A percentile compares a stretch with the other conserved stretches of the same genome.
These are phyloP conservation scores for Cicer pinnatifidum DNA, from an alignment of 306 rosid species.

Conservation along the genomic window DNA sequence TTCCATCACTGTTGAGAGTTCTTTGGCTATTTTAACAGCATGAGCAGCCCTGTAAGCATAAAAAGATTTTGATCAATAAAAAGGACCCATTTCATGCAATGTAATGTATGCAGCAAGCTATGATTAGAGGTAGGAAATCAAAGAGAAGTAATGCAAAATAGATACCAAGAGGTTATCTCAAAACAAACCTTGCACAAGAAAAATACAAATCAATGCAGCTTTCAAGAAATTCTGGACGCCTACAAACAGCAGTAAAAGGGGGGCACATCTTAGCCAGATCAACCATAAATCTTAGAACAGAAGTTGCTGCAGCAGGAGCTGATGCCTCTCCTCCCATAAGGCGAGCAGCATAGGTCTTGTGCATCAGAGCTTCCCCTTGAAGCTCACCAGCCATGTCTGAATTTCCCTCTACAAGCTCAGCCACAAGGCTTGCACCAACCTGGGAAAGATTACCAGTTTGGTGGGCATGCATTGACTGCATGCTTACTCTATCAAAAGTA, in stretches of 20 bases:
- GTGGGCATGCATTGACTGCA: conserved; percentile 95
- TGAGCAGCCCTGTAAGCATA: conserved; percentile 80
- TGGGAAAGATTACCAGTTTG: conserved; percentile 93
- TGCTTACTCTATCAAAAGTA: conserved; percentile 87
- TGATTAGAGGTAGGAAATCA: conserved; percentile 18
- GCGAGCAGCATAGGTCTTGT: conserved; percentile 99
- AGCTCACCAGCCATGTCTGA: conserved; percentile 98
- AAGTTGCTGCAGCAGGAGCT: conserved; percentile 97
- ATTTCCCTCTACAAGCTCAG: conserved; percentile 94
- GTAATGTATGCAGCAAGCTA: conserved; percentile 25
- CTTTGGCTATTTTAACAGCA: conserved; percentile 94
- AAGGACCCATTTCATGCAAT: conserved; percentile 20
- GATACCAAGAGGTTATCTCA: conserved; percentile 21
- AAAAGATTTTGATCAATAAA: conserved; percentile 40
- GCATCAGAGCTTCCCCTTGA: conserved; percentile 99
- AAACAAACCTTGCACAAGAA: conserved; percentile 93
- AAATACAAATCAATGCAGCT: conserved; percentile 93
- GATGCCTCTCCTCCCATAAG: conserved; percentile 99
- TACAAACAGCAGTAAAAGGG: conserved; percentile 84
- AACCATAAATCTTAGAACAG: conserved; percentile 96
- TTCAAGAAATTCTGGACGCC: conserved; percentile 93
- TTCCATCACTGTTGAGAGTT: conserved; percentile 79
- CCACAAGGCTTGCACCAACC: conserved; percentile 95
- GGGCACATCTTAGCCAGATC: conserved; percentile 98
- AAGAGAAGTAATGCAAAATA: conserved; percentile 13